These are phyloP conservation scores for Tuber calosporum DNA, from an alignment of 495 filamentous ascomycete species.

Conservation along the genomic window DNA sequence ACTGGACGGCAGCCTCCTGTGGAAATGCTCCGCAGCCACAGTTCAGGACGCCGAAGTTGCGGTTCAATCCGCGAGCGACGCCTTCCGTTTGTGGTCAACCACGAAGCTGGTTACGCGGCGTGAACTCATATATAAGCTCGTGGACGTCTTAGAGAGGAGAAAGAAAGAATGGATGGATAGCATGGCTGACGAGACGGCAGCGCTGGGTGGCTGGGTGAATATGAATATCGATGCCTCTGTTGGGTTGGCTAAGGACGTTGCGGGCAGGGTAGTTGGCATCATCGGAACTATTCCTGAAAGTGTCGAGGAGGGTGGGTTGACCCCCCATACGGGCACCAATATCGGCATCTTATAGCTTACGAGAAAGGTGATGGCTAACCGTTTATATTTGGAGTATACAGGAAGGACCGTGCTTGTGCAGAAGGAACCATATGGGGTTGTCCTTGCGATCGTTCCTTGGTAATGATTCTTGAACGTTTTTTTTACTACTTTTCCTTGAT, in stretches of 20 bases:
- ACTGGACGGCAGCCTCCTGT: slow-evolving; percentile 54
- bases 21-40: slow-evolving; percentile 57
- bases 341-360: neutral
- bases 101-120: slow-evolving; percentile 57
- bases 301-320: slow-evolving; percentile 46
- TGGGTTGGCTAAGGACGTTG: slow-evolving; percentile 62
- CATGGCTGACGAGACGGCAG: slow-evolving; percentile 64
- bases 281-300: slow-evolving; percentile 57
- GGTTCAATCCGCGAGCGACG: slow-evolving; percentile 57
- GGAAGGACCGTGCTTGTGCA: slow-evolving; percentile 58
- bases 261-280: slow-evolving; percentile 56
- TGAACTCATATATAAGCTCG: slow-evolving; percentile 64
- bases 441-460: slow-evolving; percentile 80
- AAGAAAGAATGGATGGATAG: slow-evolving; percentile 57
- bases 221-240: slow-evolving; percentile 59
- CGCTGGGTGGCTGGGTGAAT: slow-evolving; percentile 49
- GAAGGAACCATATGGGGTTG: slow-evolving; percentile 74
- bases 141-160: slow-evolving; percentile 58
- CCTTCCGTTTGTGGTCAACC: slow-evolving; percentile 64
- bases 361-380: neutral
- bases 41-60: slow-evolving; percentile 57
- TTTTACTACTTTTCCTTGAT: too few relatives aligned
- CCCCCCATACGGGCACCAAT: neutral
- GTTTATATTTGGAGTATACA: neutral
- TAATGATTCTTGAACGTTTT: slow-evolving; percentile 43